Evolutionary conservation across 306 rosid species (phyloP), one percentile per base, ranked within the genome.

Genomic region (Crotalaria pallida): DNA sequence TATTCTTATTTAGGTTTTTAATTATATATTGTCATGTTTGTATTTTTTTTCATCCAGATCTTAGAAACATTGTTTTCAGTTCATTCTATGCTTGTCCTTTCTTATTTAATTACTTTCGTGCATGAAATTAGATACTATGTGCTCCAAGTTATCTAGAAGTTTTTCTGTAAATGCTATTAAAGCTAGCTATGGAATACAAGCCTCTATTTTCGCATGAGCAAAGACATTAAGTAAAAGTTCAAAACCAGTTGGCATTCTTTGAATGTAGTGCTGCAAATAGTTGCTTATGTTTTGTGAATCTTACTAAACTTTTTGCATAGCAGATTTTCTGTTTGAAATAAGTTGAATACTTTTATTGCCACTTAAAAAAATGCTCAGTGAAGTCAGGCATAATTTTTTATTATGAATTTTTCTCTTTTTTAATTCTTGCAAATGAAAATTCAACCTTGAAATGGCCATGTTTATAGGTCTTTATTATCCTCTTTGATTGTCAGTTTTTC

Each of bases 371-470:
- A 33, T 4, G 34, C 6, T 29, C 6, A 29, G 34, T 29, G 34
- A 29, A 29, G 5, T 29, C 34, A 33, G 22, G 22, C 60, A 48
- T 23, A 31, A 16, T 45, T 22, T 12, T 67, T 71, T 17, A 15
- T 55, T 27, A 44, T 4, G 13, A 52, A 58, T 21, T 19, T 70
- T 55, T 48, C 59, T 53, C 55, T 65, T 47, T 55, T 4, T 15
- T 11, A 52, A 36, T 66, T 63, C 43, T 21, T 49, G 60, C 44
- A 67, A 67, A 29, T 53, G 65, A 49, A 48, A 47, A 33, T 13
- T 68, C 69, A 62, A 33, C 73, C 50, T 70, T 65, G 72, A 38
- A 21, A 62, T 45, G 63, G 27, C 18, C 67, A 70, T 50, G 6
- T 74, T 19, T 13, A 33, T 43, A 11, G 63, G 68, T 61, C 17